Percentiles rank a stretch among this genome's conserved stretches.
Conservation (phyloP, 179 eudicot species). For the Gypsophila paniculata region DNA sequence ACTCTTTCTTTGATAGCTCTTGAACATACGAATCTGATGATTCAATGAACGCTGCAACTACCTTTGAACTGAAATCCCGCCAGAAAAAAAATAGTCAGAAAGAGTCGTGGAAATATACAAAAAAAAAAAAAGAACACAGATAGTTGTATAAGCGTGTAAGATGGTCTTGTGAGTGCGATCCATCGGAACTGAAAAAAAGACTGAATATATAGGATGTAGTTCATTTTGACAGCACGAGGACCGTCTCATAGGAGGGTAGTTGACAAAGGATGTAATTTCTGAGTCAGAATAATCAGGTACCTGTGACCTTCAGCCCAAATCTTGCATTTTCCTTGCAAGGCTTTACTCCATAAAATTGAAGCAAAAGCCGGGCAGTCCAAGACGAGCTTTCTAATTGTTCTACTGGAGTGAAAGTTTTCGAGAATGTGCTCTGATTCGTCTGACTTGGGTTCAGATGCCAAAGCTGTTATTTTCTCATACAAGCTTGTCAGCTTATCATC, state of each 20-base stretch:
- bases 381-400: constrained; percentile 74
- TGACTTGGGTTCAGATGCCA: constrained; percentile 57
- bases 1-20: constrained; percentile 47
- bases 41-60: constrained; percentile 63
- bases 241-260: not conserved
- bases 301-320: constrained; percentile 88
- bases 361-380: constrained; percentile 81
- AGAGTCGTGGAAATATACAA: not conserved
- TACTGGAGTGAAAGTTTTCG: constrained; percentile 75
- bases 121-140: not conserved
- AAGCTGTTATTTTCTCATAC: constrained; percentile 55
- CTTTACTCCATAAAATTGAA: constrained; percentile 61
- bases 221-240: not conserved
- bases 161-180: too few species aligned
- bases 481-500: constrained; percentile 50
- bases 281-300: constrained; percentile 27
- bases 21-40: constrained; percentile 48
- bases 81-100: not conserved
- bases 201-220: not conserved
- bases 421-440: constrained; percentile 71
- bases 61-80: constrained; percentile 50
- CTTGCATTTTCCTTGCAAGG: constrained; percentile 62
- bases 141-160: not conserved
- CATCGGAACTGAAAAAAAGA: too few species aligned
- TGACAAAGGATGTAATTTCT: not conserved